phyloP scores from a whole-genome alignment of 371 early-diverging fungal genomes.

The Mortierella sp. region DNA sequence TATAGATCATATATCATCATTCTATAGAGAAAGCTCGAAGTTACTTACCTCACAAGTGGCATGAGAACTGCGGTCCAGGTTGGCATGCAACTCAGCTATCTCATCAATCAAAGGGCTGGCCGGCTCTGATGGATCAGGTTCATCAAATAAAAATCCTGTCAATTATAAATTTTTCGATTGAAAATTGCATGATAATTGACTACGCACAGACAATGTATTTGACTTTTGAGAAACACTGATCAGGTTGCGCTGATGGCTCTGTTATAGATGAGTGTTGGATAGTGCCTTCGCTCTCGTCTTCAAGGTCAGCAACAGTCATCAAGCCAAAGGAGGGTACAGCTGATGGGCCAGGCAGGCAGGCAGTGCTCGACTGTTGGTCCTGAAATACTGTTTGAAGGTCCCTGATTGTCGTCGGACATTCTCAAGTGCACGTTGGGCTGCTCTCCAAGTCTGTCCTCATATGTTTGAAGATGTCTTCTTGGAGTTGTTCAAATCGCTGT shows the following conservation, averaged over 20 bases:
- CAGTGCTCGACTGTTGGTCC: constrained; percentile 3
- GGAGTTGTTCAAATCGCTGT: constrained; percentile 7
- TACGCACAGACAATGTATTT: no score
- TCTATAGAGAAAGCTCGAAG: constrained; percentile 6
- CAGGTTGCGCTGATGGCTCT: constrained; percentile 4
- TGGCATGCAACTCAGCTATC: constrained; percentile 18
- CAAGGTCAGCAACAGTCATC: constrained; percentile 14
- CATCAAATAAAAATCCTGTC: no score
- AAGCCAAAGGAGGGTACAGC: not conserved
- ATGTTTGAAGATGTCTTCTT: constrained; percentile 15
- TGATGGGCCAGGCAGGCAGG: constrained; percentile 12
- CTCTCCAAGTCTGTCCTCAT: not conserved
- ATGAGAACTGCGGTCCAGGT: constrained; percentile 10
- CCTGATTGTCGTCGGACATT: not conserved
- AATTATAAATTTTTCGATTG: no score
- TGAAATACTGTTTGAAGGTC: not conserved
- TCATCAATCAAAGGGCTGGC: constrained; percentile 1
- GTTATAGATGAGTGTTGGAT: constrained; percentile 7
- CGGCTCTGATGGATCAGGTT: constrained; percentile 13
- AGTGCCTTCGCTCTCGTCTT: constrained; percentile 9
- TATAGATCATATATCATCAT: not conserved
- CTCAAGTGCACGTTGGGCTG: not conserved
- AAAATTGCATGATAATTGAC: no score
- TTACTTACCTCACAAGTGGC: constrained; percentile 8
- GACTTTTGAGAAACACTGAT: no score